A percentile compares a stretch with the other conserved stretches of the same genome.
phyloP scores from a whole-genome alignment of 1,284 basidiomycete species.

The Malassezia vespertilionis region DNA sequence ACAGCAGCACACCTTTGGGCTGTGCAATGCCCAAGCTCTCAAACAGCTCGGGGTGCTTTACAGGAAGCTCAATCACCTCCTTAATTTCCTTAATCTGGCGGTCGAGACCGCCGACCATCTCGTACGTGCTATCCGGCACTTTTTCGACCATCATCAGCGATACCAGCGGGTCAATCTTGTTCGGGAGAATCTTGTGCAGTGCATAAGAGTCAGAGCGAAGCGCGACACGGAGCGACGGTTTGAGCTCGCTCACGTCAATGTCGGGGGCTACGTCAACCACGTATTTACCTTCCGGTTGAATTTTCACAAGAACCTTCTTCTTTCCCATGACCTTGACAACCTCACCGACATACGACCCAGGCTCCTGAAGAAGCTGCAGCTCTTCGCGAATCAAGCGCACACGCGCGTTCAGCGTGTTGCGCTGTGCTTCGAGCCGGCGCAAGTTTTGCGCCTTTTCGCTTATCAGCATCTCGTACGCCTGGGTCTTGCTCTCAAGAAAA shows the following conservation, averaged over 20 bases:
- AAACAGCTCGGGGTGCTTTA: slow-evolving; percentile 95
- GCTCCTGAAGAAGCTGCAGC: slow-evolving; percentile 85
- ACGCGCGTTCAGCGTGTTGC: slow-evolving; percentile 89
- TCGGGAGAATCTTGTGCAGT: slow-evolving; percentile 45
- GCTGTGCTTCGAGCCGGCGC: slow-evolving; percentile 84
- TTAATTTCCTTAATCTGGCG: slow-evolving; percentile 99
- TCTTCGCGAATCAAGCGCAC: slow-evolving; percentile 77
- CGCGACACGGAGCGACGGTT: slow-evolving; percentile 79
- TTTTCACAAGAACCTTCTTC: slow-evolving; percentile 95
- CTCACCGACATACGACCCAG: slow-evolving; percentile 94
- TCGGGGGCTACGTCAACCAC: slow-evolving; percentile 88
- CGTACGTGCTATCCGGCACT: slow-evolving; percentile 95
- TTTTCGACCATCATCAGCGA: slow-evolving; percentile 93
- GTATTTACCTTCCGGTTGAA: slow-evolving; percentile 97
- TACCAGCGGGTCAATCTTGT: slow-evolving; percentile 47
- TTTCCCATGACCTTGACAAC: slow-evolving; percentile 98
- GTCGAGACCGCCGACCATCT: slow-evolving; percentile 98
- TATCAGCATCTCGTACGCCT: slow-evolving; percentile 77
- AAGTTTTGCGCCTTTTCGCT: slow-evolving; percentile 95
- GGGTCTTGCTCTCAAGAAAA: slow-evolving; percentile 93
- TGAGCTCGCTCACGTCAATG: slow-evolving; percentile 70
- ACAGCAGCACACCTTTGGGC: slow-evolving; percentile 58
- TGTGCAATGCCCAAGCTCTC: slow-evolving; percentile 93
- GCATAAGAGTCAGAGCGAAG: slow-evolving; percentile 92
- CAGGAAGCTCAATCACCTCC: slow-evolving; percentile 94